Evolutionary conservation across 108 stramenopile species (phyloP).

Genomic region (Cyclotella kingstonii): DNA sequence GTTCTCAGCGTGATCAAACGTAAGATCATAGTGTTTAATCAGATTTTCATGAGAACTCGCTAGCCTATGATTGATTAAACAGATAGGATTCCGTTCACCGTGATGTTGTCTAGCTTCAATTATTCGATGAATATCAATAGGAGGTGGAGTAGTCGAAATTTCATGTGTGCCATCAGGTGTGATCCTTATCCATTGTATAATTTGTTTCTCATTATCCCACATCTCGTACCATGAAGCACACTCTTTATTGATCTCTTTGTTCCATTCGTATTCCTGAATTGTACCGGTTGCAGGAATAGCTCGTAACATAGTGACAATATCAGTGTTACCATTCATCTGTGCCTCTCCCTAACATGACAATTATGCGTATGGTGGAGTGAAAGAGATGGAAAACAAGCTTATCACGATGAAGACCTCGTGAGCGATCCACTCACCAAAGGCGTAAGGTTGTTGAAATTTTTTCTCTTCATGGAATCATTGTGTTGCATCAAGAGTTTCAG

Average conservation of each 20-base stretch:
- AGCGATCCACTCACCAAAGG: constrained; percentile 1
- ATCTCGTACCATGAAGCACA: constrained; percentile 34
- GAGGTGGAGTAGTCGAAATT: constrained; percentile 24
- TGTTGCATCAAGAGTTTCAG: constrained; percentile 41
- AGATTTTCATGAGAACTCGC: constrained; percentile 14
- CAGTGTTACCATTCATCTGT: constrained; percentile 37
- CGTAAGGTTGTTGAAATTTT: constrained; percentile 28
- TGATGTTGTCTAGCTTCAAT: constrained; percentile 34
- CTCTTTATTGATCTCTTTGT: constrained; percentile 38
- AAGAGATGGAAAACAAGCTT: neutral
- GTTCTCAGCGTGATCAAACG: constrained; percentile 4
- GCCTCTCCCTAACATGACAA: constrained; percentile 26
- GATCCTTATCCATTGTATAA: constrained; percentile 14
- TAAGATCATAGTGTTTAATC: too few relatives aligned
- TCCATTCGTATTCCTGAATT: constrained; percentile 25
- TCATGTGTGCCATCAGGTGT: constrained; percentile 9
- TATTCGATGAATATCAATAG: constrained; percentile 31
- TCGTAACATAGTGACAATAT: constrained; percentile 30
- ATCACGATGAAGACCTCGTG: neutral
- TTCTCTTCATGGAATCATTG: constrained; percentile 39
- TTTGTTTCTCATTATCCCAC: constrained; percentile 24
- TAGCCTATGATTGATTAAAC: constrained; percentile 21
- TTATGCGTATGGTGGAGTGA: constrained; percentile 20
- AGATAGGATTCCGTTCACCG: constrained; percentile 14
- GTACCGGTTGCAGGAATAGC: constrained; percentile 26